A percentile compares a stretch with the other conserved stretches of the same genome.
Evolutionary conservation across 1,284 basidiomycete species (phyloP).

Genomic region (Polyporus tsugae): DNA sequence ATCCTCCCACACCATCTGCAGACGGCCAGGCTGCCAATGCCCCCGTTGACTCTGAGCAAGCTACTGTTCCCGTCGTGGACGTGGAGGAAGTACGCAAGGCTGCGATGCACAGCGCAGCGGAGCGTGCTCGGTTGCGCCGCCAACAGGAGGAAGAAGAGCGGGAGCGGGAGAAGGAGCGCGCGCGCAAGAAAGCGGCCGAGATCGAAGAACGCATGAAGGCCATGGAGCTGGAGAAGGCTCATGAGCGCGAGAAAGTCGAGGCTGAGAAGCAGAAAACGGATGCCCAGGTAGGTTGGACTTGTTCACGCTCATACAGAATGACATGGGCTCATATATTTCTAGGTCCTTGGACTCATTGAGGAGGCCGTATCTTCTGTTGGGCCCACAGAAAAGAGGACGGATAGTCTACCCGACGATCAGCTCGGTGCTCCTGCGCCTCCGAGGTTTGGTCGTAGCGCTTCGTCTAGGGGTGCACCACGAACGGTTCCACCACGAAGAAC

Average conservation of each 20-base stretch:
- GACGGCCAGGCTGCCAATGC: slow-evolving; percentile 25
- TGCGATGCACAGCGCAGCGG: slow-evolving; percentile 91
- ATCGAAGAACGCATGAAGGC: slow-evolving; percentile 79
- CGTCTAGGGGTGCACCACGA: slow-evolving; percentile 39
- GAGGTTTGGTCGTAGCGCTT: slow-evolving; percentile 43
- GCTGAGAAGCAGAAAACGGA: slow-evolving; percentile 31
- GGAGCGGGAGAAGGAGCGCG: slow-evolving; percentile 85
- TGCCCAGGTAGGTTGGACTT: slow-evolving; percentile 33
- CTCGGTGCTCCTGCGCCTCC: slow-evolving; percentile 22
- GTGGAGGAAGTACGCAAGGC: slow-evolving; percentile 80
- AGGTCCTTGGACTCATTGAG: slow-evolving; percentile 56
- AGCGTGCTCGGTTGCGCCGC: slow-evolving; percentile 81
- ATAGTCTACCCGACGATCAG: slow-evolving; percentile 17
- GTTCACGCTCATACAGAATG: background rate
- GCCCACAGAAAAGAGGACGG: slow-evolving; percentile 15
- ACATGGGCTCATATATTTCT: slow-evolving; percentile 9
- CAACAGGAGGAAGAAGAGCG: slow-evolving; percentile 90
- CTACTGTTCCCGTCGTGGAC: slow-evolving; percentile 56
- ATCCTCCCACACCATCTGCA: slow-evolving; percentile 25
- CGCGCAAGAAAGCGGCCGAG: slow-evolving; percentile 85
- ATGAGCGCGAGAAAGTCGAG: slow-evolving; percentile 28
- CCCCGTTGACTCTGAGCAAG: slow-evolving; percentile 42
- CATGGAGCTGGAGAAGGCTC: slow-evolving; percentile 45
- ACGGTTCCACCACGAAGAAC: slow-evolving; percentile 39
- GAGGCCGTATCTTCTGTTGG: slow-evolving; percentile 45